phyloP scores from a whole-genome alignment of 257 asterid genomes.

The Jaltomata sinuosa region DNA sequence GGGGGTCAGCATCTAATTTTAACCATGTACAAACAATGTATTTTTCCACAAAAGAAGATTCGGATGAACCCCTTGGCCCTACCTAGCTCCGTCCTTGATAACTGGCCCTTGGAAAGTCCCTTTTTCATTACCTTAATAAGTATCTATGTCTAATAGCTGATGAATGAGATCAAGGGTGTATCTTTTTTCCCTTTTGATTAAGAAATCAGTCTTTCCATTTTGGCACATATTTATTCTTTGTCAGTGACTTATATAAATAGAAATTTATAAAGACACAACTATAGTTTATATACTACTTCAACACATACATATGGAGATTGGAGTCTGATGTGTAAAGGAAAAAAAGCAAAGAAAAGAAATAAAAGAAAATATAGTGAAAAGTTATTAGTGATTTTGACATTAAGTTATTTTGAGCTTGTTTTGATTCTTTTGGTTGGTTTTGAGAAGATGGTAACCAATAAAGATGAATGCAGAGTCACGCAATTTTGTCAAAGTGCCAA shows the following conservation, averaged over 20 bases:
- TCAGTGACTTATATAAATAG: neutral
- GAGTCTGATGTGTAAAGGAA: neutral
- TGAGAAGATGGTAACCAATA: constrained; percentile 6
- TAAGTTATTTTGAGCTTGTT: constrained; percentile 5
- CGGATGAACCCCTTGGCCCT: too few species aligned
- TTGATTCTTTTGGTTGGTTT: constrained; percentile 20
- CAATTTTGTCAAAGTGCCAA: neutral
- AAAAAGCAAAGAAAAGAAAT: neutral
- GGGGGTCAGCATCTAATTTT: too few species aligned
- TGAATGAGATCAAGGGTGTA: neutral
- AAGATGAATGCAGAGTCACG: constrained; percentile 29
- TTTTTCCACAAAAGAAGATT: too few species aligned
- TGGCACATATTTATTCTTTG: neutral
- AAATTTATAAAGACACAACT: neutral
- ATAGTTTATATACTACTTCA: neutral
- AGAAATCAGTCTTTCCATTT: neutral
- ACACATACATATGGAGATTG: neutral
- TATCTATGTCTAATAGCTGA: neutral
- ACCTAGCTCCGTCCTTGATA: too few species aligned
- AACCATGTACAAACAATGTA: too few species aligned
- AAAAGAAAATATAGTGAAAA: neutral
- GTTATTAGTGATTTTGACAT: constrained; percentile 22
- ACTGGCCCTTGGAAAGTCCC: neutral
- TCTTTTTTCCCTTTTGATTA: neutral
- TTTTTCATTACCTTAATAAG: neutral